These are phyloP conservation scores for Arthrobotrys iridis DNA, from an alignment of 2,329 filamentous ascomycete genomes.

Conservation along the genomic window DNA sequence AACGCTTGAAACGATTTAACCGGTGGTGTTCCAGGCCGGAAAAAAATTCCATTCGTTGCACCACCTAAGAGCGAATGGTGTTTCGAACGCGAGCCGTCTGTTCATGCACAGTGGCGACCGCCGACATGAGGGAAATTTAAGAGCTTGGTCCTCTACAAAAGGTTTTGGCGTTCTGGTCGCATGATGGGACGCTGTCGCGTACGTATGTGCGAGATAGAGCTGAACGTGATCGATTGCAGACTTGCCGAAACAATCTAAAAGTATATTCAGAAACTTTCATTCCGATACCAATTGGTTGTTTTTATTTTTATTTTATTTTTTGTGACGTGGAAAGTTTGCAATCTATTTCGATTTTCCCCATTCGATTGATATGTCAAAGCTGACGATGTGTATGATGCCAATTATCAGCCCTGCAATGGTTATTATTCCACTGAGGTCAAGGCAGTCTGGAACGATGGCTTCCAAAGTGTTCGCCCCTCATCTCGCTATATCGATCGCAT, in stretches of 20 bases:
- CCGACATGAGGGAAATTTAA: conserved; percentile 19
- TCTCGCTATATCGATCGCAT: conserved; percentile 4
- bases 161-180: neutral
- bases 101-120: neutral
- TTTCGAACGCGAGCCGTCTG: neutral
- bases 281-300: neutral
- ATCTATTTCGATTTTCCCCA: neutral
- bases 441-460: conserved; percentile 34
- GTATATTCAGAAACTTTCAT: neutral
- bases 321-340: neutral
- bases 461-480: conserved; percentile 2
- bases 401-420: conserved; percentile 48
- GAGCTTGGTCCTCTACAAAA: conserved; percentile 20
- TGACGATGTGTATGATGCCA: conserved; percentile 6
- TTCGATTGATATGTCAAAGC: neutral
- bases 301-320: neutral
- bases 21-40: conserved; percentile 21
- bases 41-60: conserved; percentile 40
- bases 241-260: no score
- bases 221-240: neutral
- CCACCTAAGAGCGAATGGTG: neutral
- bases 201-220: neutral
- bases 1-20: conserved; percentile 16
- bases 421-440: conserved; percentile 36
- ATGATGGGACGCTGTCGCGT: neutral